phyloP scores from a whole-genome alignment of 306 rosid species.

The Comarum palustre region DNA sequence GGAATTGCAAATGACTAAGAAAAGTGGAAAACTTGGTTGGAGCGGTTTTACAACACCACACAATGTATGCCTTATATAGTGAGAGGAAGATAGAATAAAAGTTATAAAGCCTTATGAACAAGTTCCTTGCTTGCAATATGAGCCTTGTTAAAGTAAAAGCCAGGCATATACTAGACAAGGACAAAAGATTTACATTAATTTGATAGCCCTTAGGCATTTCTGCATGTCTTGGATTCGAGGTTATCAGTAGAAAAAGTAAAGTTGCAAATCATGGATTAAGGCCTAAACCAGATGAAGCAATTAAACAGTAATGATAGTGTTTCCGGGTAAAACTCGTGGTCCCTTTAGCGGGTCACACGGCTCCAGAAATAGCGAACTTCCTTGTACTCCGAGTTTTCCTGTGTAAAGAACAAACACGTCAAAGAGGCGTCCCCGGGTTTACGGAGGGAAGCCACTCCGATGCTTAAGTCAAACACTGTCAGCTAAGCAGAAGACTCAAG shows the following conservation, averaged over 20 bases:
- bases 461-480: too few relatives aligned
- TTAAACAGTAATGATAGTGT: background rate
- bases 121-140: constrained; percentile 78
- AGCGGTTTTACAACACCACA: constrained; percentile 22
- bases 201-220: constrained; percentile 16
- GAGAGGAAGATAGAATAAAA: constrained; percentile 53
- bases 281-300: background rate
- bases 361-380: too few relatives aligned
- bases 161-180: constrained; percentile 20
- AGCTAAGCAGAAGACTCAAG: too few relatives aligned
- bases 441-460: too few relatives aligned
- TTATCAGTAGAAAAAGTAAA: constrained; percentile 18
- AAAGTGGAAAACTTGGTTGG: constrained; percentile 5
- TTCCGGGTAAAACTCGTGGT: too few relatives aligned
- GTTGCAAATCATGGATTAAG: background rate
- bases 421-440: too few relatives aligned
- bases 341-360: too few relatives aligned
- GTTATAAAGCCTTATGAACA: constrained; percentile 32
- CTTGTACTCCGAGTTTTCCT: too few relatives aligned
- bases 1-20: constrained; percentile 2
- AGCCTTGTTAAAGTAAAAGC: constrained; percentile 59
- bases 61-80: constrained; percentile 38
- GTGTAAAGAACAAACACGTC: too few relatives aligned
- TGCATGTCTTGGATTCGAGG: background rate
- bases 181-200: constrained; percentile 3